Base-by-base conservation (phyloP, 73 alveolate species). In the Tetrahymena malaccensis region DNA sequence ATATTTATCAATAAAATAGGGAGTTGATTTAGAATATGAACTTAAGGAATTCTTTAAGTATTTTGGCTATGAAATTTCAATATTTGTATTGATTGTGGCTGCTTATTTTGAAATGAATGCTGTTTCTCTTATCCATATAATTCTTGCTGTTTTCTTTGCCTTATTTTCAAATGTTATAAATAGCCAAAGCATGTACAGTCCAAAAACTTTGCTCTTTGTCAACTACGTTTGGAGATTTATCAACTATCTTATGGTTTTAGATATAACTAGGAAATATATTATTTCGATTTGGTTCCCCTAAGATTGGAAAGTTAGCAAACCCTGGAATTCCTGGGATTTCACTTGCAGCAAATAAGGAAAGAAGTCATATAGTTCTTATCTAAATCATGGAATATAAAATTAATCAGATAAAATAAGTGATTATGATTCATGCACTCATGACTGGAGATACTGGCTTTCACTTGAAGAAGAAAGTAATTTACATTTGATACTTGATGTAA, bases 401-500 rank as follows among this genome's bases (percentile, higher is more conserved):
- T 85, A 89, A n/a, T 50, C 70, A 85, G 95, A 95, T 44, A 50
- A 44, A 15, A 95, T 94, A 44, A 43, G 94, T 43, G 96, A 95
- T 56, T 95, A 50, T 55, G 94, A 85, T 94, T 35, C 85, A 25
- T 95, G 96, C 44, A 35, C 93, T 85, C 40, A 85, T 0, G 96
- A 95, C 56, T 95, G 96, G 96, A 95, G 55, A 44, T 95, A 85
- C 55, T 95, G 96, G 96, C 89, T 95, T 27, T 95, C 96, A 15
- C 83, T 95, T 33, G 44, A 95, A 50, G 96, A 94, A 17, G 93
- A 95, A 34, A 95, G 85, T 31, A 85, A 85, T 85, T 44, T 85
- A 34, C 95, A 95, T 85, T 40, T 70, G 21, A 70, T 70, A 3
- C 19, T 70, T 0, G 89, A 70, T 11, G 19, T 70, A 1, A 25